phyloP scores from a whole-genome alignment of 1,284 basidiomycete species.

The Cutaneotrichosporon spelunceum region DNA sequence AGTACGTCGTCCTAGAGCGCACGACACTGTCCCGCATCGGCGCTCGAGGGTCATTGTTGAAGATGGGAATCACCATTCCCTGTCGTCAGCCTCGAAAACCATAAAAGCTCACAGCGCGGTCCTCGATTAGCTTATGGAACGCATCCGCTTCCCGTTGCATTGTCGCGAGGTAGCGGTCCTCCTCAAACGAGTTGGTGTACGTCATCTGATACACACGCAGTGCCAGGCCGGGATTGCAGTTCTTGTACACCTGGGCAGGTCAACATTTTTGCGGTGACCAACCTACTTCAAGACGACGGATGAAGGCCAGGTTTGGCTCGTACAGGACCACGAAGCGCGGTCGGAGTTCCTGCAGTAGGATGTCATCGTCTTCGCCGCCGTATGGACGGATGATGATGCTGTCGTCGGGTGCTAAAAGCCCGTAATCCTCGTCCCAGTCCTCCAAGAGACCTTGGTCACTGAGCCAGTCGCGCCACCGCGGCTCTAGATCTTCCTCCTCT shows the following conservation, averaged over 20 bases:
- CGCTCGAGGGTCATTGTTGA: slow-evolving; percentile 69
- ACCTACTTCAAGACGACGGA: slow-evolving; percentile 82
- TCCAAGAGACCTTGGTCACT: slow-evolving; percentile 32
- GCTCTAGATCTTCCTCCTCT: slow-evolving; percentile 43
- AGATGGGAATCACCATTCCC: slow-evolving; percentile 87
- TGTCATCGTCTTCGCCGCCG: slow-evolving; percentile 88
- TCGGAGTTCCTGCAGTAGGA: slow-evolving; percentile 77
- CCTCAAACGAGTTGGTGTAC: slow-evolving; percentile 88
- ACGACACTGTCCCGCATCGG: slow-evolving; percentile 57
- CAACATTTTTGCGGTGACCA: neutral
- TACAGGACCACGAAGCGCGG: slow-evolving; percentile 94
- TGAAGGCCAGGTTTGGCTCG: slow-evolving; percentile 89
- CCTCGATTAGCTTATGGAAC: slow-evolving; percentile 88
- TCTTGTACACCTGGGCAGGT: slow-evolving; percentile 70
- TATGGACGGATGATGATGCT: slow-evolving; percentile 84
- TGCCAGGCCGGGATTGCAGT: slow-evolving; percentile 70
- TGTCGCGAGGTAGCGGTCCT: slow-evolving; percentile 87
- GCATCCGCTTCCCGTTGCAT: slow-evolving; percentile 89
- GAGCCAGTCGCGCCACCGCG: slow-evolving; percentile 23
- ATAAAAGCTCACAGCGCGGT: slow-evolving; percentile 68
- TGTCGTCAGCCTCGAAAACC: slow-evolving; percentile 38
- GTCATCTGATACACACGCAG: slow-evolving; percentile 95
- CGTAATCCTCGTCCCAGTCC: slow-evolving; percentile 77
- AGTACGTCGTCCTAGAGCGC: slow-evolving; percentile 75
- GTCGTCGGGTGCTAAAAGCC: slow-evolving; percentile 73